phyloP scores from a whole-genome alignment of 495 filamentous ascomycete genomes.

The Parathielavia hyrcaniae region DNA sequence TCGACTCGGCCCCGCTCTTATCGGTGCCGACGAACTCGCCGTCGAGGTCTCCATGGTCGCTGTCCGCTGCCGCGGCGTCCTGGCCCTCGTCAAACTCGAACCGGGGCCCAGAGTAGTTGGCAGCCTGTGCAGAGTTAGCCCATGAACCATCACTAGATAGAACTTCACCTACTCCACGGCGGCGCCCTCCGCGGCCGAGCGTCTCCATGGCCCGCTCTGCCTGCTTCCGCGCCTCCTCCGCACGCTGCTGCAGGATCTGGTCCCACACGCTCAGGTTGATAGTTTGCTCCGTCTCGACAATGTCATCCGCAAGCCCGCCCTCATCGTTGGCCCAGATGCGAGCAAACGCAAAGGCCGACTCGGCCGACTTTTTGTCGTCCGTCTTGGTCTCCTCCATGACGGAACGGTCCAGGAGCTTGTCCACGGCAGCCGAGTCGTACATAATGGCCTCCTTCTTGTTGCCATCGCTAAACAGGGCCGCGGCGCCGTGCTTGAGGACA shows the following conservation, averaged over 20 bases:
- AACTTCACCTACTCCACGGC: constrained; percentile 43
- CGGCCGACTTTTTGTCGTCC: constrained; percentile 51
- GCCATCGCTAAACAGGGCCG: constrained; percentile 76
- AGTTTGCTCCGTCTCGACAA: constrained; percentile 49
- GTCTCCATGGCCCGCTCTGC: constrained; percentile 56
- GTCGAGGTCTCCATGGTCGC: constrained; percentile 26
- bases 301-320: constrained; percentile 49
- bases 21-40: constrained; percentile 33
- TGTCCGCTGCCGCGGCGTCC: constrained; percentile 28
- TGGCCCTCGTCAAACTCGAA: constrained; percentile 29
- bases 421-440: constrained; percentile 75
- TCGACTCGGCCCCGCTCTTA: constrained; percentile 26
- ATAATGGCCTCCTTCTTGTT: constrained; percentile 56
- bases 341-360: constrained; percentile 82
- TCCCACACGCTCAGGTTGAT: constrained; percentile 73
- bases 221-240: constrained; percentile 65
- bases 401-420: constrained; percentile 81
- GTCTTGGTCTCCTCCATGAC: constrained; percentile 65
- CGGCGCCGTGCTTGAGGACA: constrained; percentile 81
- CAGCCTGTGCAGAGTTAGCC: constrained; percentile 26
- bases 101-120: constrained; percentile 24
- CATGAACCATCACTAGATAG: not conserved
- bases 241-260: constrained; percentile 73
- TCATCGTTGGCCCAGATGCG: constrained; percentile 87
- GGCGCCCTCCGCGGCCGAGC: constrained; percentile 76